phyloP scores from a whole-genome alignment of 176 grass and related monocot species.

The Oryza punctata region DNA sequence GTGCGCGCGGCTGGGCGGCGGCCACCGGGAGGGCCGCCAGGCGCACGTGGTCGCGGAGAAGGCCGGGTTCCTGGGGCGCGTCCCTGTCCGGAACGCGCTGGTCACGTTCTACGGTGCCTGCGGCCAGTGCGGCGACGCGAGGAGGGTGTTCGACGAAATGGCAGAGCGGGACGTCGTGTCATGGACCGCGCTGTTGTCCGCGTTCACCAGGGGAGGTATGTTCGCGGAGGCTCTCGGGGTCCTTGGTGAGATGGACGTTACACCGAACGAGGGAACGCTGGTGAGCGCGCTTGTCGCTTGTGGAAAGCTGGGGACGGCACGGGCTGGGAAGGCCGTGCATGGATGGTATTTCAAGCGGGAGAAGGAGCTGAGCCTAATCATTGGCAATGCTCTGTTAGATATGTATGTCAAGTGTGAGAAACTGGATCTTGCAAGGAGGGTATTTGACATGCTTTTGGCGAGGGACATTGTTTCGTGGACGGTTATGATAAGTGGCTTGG shows the following conservation, averaged over 20 bases:
- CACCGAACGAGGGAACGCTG: conserved; percentile 34
- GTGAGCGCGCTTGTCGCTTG: conserved; percentile 36
- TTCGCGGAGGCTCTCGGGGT: conserved; percentile 30
- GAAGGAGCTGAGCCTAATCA: conserved; percentile 14
- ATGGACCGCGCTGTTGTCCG: conserved; percentile 49
- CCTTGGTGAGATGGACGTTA: conserved; percentile 37
- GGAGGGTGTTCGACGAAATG: conserved; percentile 63
- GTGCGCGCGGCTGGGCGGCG: conserved; percentile 33
- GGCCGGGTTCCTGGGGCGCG: conserved; percentile 30
- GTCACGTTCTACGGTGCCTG: conserved; percentile 41
- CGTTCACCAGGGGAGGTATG: conserved; percentile 23
- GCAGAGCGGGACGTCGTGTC: conserved; percentile 41
- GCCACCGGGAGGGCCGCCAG: conserved; percentile 35
- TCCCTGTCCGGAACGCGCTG: conserved; percentile 48
- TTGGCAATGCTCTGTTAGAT: conserved; percentile 48
- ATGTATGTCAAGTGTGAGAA: conserved; percentile 58
- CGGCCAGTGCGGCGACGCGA: conserved; percentile 17
- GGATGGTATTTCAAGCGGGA: conserved; percentile 39
- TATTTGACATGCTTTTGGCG: conserved; percentile 38
- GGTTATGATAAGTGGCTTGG: conserved; percentile 51
- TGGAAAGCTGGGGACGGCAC: conserved; percentile 33
- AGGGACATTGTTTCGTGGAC: conserved; percentile 59
- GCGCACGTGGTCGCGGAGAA: conserved; percentile 31
- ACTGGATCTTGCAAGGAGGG: conserved; percentile 30
- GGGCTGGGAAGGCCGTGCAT: conserved; percentile 31